Conservation (phyloP, 352 stramenopile species). For the Globisporangium okanoganense region DNA sequence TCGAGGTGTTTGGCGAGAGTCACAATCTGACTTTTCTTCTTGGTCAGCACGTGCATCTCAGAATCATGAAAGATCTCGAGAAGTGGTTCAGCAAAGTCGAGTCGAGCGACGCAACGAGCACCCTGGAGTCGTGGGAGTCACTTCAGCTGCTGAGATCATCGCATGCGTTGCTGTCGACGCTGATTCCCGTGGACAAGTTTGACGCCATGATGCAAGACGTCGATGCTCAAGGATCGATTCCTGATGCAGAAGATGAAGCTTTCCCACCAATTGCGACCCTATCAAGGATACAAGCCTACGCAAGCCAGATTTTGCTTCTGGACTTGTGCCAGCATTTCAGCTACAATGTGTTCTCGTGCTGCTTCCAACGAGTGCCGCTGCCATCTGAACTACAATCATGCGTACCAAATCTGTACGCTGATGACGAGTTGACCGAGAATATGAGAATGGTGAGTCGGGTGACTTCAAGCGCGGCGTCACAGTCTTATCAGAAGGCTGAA, state of each 20-base stretch:
- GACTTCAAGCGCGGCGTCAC: constrained; percentile 20
- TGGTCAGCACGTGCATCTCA: constrained; percentile 42
- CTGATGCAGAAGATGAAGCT: constrained; percentile 16
- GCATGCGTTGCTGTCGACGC: constrained; percentile 25
- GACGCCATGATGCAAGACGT: constrained; percentile 28
- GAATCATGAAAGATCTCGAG: constrained; percentile 57
- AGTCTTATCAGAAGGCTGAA: not conserved
- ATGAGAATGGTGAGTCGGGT: not conserved
- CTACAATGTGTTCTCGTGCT: constrained; percentile 32
- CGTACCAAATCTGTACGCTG: constrained; percentile 18
- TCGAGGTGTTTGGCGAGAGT: constrained; percentile 57
- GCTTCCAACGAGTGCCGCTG: constrained; percentile 38
- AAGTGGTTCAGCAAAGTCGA: constrained; percentile 49
- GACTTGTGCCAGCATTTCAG: constrained; percentile 64
- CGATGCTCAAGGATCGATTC: constrained; percentile 20
- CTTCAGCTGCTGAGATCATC: constrained; percentile 32
- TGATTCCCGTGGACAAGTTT: constrained; percentile 25
- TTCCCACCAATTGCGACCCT: constrained; percentile 11
- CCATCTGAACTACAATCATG: constrained; percentile 21
- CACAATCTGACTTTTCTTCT: constrained; percentile 61
- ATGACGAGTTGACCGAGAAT: constrained; percentile 15
- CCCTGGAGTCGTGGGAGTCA: constrained; percentile 43
- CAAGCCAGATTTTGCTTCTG: constrained; percentile 37
- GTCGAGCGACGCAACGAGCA: constrained; percentile 38
- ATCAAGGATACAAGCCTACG: constrained; percentile 45